Conservation (phyloP, 495 filamentous ascomycete species). For the Penicillium paxilli region DNA sequence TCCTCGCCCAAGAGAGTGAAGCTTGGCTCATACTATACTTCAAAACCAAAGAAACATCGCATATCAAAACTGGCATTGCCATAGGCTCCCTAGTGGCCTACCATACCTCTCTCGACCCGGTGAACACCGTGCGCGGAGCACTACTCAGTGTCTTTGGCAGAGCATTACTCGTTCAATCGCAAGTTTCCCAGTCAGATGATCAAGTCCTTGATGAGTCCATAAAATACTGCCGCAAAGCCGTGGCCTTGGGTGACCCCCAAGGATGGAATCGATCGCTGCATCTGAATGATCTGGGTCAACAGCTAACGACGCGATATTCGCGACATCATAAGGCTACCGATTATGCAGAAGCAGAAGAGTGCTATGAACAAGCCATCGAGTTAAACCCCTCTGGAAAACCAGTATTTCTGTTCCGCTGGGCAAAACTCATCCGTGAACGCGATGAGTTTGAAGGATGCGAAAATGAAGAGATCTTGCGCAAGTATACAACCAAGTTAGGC, state of each 20-base stretch:
- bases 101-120: background rate
- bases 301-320: background rate
- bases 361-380: background rate
- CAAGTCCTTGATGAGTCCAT: constrained; percentile 6
- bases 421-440: background rate
- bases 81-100: constrained; percentile 6
- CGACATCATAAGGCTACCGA: background rate
- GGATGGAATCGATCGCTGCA: constrained; percentile 1
- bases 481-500: background rate
- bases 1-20: background rate
- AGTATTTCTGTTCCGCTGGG: constrained; percentile 4
- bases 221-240: constrained; percentile 7
- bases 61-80: background rate
- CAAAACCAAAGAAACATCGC: background rate
- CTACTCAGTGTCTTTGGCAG: constrained; percentile 4
- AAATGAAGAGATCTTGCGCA: constrained; percentile 2
- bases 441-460: background rate
- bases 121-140: background rate
- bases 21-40: background rate
- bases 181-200: background rate
- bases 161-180: background rate
- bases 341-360: background rate
- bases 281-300: background rate
- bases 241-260: background rate
- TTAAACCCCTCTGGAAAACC: background rate